Conservation (phyloP, 192 early-diverging fungal genomes). For the Coemansia sp. region DNA sequence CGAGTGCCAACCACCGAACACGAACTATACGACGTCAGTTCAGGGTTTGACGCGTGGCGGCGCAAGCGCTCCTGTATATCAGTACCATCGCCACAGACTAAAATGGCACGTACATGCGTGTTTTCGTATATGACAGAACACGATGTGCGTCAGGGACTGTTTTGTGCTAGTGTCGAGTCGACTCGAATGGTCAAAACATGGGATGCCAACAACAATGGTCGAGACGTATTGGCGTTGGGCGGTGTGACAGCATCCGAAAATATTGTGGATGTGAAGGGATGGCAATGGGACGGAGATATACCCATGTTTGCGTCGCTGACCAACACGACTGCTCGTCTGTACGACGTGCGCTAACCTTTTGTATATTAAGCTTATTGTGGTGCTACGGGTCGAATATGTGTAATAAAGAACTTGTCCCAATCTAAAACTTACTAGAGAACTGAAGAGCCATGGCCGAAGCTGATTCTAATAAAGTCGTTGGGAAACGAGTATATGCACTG, state of each 20-base stretch:
- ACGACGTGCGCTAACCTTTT: constrained; percentile 24
- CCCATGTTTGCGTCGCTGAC: constrained; percentile 32
- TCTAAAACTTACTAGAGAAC: too few species aligned
- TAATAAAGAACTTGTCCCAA: too few species aligned
- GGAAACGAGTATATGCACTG: too few species aligned
- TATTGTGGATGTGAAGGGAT: constrained; percentile 34
- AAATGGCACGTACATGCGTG: constrained; percentile 26
- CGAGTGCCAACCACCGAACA: constrained; percentile 13
- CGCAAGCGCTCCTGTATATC: constrained; percentile 4
- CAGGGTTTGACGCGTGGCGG: constrained; percentile 3
- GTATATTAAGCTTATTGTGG: neutral
- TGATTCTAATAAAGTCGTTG: too few species aligned
- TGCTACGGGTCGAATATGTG: too few species aligned
- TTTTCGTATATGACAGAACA: constrained; percentile 17
- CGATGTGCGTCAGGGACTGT: constrained; percentile 15
- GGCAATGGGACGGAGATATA: constrained; percentile 19
- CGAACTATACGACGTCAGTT: constrained; percentile 19
- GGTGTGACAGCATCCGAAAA: constrained; percentile 14
- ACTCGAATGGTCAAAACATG: constrained; percentile 19
- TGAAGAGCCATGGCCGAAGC: too few species aligned
- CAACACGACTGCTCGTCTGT: constrained; percentile 29
- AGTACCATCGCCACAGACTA: constrained; percentile 28
- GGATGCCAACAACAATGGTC: constrained; percentile 1
- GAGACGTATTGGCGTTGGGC: constrained; percentile 11
- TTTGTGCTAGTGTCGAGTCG: constrained; percentile 40